Base-by-base conservation (phyloP, 495 filamentous ascomycete species). In the Trichoderma gamsii region DNA sequence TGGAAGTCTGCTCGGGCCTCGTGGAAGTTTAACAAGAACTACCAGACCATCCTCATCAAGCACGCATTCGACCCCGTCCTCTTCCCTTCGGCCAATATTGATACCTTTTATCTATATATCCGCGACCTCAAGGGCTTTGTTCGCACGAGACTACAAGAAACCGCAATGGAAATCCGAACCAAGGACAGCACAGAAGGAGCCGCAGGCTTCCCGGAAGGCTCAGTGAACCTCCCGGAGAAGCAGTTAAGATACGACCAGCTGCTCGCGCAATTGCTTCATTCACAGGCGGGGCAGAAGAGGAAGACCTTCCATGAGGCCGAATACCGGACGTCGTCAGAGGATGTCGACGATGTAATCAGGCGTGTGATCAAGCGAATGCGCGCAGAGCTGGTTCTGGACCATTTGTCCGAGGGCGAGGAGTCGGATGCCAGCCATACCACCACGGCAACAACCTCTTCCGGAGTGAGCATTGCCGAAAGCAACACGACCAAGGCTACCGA, bases 21-120 rank as follows among this genome's bases (percentile, higher is more conserved):
- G 46, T 97, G 93, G 93, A 97, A 96, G 77, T 97, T 97, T 80
- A 93, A 93, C 80, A 97, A 97, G 80, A 89, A 88, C 67, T 85
- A 90, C 73, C 92, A 96, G 78, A 90, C 86, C 18, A 85, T 89
- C 67, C 78, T 97, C 18, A 85, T 97, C 76, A 93, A 93, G 79
- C 86, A 95, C 74, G 76, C 91, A 27, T 91, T 93, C 72, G 87
- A 90, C 68, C 74, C 86, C 63, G 80, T 87, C 64, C 80, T 80
- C 44, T 70, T 96, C 21, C 91, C 92, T 0, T 76, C 86, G 12
- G 75, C 80, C 64, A 86, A 92, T 73, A 85, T 89, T 68, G 70
- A 80, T 23, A 81, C 86, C 12, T 85, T 96, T 32, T 81, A 88
- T 69, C 76, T 80, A 25, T 96, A 96, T 76, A 80, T 96, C 66